Evolutionary conservation across 2,329 filamentous ascomycete genomes (phyloP), one percentile per base, ranked within the genome.

Genomic region (Dothidotthia symphoricarpi): DNA sequence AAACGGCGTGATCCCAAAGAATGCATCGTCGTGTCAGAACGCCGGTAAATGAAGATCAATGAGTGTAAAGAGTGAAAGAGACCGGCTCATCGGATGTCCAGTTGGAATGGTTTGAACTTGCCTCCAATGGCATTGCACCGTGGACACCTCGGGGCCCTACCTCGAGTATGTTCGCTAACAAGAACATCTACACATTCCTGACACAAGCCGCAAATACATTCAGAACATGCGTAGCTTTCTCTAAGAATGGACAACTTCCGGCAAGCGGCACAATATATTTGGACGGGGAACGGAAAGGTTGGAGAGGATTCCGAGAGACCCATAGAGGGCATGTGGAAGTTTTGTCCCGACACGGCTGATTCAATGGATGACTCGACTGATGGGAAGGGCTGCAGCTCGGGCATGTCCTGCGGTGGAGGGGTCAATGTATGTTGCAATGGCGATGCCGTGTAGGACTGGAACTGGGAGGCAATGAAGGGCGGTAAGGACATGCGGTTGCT

Each of bases 131-230:
- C 87, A 38, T 83, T 83, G 63, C 87, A 93, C 49, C 83, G 77
- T 41, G 87, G 86, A 69, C 87, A 93, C 63, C 86, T 65, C 28
- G 69, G 86, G 57, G 84, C 79, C 45, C 85, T 72, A 10, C 85
- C 85, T 34, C 85, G 61, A 22, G 61, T 82, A 63, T 88, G 84
- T 63, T 88, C 85, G 53, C 78, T 80, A 68, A 88, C 82, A 38
- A 91, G 74, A 24, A 87, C 81, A 57, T 89, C 85, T 41, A 96
- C 88, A 58, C 91, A 97, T 42, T 88, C 82, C 48, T 84, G 81
- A 67, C 93, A 97, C 33, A 97, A 78, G 12, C 90, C 91, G 63
- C 88, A 95, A 48, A 97, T 95, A 66, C 93, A 97, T 67, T 96
- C 90, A 1, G 90, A 95, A 66, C 91, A 97, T 15, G 91, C 91